Conservation (phyloP, 495 filamentous ascomycete genomes). For the Beverwykella pulmonaria region DNA sequence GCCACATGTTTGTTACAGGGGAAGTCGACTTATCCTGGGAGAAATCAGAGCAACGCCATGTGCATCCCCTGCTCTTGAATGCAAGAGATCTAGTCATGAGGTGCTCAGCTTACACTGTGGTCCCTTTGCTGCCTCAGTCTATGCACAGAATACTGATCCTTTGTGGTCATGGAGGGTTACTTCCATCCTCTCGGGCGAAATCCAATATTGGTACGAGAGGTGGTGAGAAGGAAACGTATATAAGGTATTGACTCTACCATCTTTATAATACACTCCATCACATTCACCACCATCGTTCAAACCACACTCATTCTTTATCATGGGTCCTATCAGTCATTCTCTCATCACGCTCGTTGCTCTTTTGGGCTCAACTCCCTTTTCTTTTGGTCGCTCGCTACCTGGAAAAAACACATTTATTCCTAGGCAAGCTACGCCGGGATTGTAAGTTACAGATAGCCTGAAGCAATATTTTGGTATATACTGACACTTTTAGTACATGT, state of each 20-base stretch:
- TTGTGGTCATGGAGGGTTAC: not conserved
- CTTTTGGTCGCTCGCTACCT: slow-evolving; percentile 18
- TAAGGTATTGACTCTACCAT: not conserved
- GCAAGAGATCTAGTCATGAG: not conserved
- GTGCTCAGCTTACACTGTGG: slow-evolving; percentile 9
- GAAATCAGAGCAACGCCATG: not conserved
- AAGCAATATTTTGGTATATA: too few relatives aligned
- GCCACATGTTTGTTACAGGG: slow-evolving; percentile 16
- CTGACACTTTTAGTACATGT: too few relatives aligned
- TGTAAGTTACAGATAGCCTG: too few relatives aligned
- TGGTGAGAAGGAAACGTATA: slow-evolving; percentile 7
- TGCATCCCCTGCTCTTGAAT: not conserved
- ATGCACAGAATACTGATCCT: not conserved
- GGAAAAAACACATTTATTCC: slow-evolving; percentile 4
- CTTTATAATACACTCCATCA: not conserved
- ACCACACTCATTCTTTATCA: slow-evolving; percentile 20
- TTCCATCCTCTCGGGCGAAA: not conserved
- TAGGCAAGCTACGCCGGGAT: slow-evolving; percentile 22
- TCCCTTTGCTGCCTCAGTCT: not conserved
- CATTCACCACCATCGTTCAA: slow-evolving; percentile 8
- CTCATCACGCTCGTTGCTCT: slow-evolving; percentile 17
- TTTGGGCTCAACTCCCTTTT: slow-evolving; percentile 7
- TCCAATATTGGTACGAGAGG: not conserved
- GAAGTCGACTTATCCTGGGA: not conserved
- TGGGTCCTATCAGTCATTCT: slow-evolving; percentile 27